Evolutionary conservation across 306 rosid genomes (phyloP).

Genomic region (Medicago arabica): DNA sequence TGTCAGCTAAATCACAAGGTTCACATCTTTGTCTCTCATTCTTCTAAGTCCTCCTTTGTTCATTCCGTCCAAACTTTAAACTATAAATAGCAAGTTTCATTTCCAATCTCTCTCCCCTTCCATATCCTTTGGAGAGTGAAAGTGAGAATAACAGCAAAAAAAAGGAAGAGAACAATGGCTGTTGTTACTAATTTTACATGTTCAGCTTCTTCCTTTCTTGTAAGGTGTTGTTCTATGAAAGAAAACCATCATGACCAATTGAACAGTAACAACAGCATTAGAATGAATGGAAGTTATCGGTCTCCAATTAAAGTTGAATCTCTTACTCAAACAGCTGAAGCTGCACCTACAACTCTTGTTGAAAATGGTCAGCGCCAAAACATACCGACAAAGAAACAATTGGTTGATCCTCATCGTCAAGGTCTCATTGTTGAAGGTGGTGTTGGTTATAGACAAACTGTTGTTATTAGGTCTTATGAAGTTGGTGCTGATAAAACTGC

Average conservation of each 20-base stretch:
- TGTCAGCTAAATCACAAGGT: constrained; percentile 45
- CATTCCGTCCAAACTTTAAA: constrained; percentile 36
- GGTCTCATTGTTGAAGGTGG: constrained; percentile 78
- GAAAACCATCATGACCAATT: constrained; percentile 51
- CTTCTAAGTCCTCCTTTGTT: constrained; percentile 23
- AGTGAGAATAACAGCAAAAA: not conserved
- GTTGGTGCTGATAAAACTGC: constrained; percentile 95
- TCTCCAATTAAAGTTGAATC: constrained; percentile 46
- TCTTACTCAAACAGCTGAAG: constrained; percentile 46
- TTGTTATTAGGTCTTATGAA: constrained; percentile 87
- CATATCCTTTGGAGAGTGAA: not conserved
- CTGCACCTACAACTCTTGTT: constrained; percentile 32
- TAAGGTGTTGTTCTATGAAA: constrained; percentile 56
- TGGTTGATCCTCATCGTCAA: constrained; percentile 78
- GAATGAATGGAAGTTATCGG: constrained; percentile 53
- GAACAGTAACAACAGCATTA: constrained; percentile 48
- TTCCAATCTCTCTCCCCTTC: constrained; percentile 35
- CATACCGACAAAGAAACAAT: constrained; percentile 82
- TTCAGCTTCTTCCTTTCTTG: constrained; percentile 39
- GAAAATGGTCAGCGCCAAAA: constrained; percentile 67
- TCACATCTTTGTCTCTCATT: constrained; percentile 42
- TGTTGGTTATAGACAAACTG: constrained; percentile 84
- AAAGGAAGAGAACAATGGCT: constrained; percentile 31
- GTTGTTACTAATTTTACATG: constrained; percentile 46
- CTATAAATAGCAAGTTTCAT: constrained; percentile 38